Evolutionary conservation across 2,329 filamentous ascomycete genomes (phyloP), one percentile per base, ranked within the genome.

Genomic region (Arthrobotrys iridis): DNA sequence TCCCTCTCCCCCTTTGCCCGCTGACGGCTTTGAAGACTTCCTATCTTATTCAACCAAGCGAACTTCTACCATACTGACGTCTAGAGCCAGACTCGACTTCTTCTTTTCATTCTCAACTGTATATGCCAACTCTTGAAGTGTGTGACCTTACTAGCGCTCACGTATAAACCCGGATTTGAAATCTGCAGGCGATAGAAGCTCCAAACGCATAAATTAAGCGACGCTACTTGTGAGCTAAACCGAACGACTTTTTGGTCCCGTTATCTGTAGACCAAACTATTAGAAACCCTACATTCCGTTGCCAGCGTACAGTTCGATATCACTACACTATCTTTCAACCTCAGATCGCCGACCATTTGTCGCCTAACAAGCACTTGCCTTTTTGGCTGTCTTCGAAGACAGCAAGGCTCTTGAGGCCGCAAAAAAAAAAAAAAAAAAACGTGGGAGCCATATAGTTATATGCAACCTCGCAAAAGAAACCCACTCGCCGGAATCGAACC

Each of bases 401-500:
- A 71, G 64, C 58, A n/a, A n/a, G 48, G 30, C 18, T 35, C 41
- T 41, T 28, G 37, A 62, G n/a, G n/a, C n/a, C n/a, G n/a, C 18
- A 37, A 55, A 33, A 33, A 20, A 45, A 45, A 45, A 20, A 15
- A 33, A 6, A 52, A 33, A 52, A 59, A 63, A 71, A 64, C 66
- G 66, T 71, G 66, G 66, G 66, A 57, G 48, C 58, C 57, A 58
- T 64, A 37, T 15, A 48, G 20, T 26, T 15, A 28, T 45, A 63
- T 50, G 66, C 58, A 35, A 24, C 58, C n/a, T 71, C 46, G 45
- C 26, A 20, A 33, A 37, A 10, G 4, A 7, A 60, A 48, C 57
- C 58, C 46, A 71, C 58, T 63, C 40, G 2, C 58, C 58, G 50
- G 65, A 60, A 60, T 70, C 57, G 57, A 62, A 43, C 66, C 58